A percentile compares a stretch with the other conserved stretches of the same genome.
Conservation (phyloP, 2,329 filamentous ascomycete species). For the Bipolaris zeicola region DNA sequence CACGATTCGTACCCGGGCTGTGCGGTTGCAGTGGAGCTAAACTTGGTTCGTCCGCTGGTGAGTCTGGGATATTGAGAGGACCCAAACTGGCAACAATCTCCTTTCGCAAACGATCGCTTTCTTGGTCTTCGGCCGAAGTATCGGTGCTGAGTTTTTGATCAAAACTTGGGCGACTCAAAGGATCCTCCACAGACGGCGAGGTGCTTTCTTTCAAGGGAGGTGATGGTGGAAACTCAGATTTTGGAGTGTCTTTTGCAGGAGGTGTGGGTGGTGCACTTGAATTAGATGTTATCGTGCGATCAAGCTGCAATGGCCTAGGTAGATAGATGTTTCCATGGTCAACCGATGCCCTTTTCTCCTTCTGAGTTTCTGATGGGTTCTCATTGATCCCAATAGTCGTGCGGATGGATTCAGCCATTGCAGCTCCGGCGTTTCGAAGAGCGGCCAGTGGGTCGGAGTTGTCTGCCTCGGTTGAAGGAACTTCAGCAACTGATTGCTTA, state of each 20-base stretch:
- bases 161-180: conserved; percentile 32
- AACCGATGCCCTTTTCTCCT: conserved; percentile 8
- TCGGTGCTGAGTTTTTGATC: conserved; percentile 54
- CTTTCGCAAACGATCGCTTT: conserved; percentile 72
- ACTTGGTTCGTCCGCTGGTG: conserved; percentile 24
- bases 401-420: conserved; percentile 55
- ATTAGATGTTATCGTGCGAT: conserved; percentile 43
- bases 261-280: conserved; percentile 54
- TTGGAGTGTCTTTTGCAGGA: conserved; percentile 52
- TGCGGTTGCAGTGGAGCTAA: conserved; percentile 34
- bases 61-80: conserved; percentile 44
- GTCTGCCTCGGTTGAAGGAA: conserved; percentile 23
- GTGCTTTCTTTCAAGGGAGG: conserved; percentile 49
- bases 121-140: conserved; percentile 63
- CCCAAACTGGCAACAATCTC: conserved; percentile 74
- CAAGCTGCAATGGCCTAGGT: conserved; percentile 46
- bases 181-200: conserved; percentile 18
- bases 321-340: conserved; percentile 45
- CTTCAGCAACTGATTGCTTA: conserved; percentile 37
- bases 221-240: conserved; percentile 38
- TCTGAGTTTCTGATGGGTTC: conserved; percentile 21
- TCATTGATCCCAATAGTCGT: conserved; percentile 43
- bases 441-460: conserved; percentile 48
- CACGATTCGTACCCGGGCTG: conserved; percentile 48
- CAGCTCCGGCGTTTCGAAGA: conserved; percentile 54